Percentiles rank a stretch among this genome's conserved stretches.
Conservation (phyloP, 805 yeast genomes). For the Kodamaea jinghongensis region DNA sequence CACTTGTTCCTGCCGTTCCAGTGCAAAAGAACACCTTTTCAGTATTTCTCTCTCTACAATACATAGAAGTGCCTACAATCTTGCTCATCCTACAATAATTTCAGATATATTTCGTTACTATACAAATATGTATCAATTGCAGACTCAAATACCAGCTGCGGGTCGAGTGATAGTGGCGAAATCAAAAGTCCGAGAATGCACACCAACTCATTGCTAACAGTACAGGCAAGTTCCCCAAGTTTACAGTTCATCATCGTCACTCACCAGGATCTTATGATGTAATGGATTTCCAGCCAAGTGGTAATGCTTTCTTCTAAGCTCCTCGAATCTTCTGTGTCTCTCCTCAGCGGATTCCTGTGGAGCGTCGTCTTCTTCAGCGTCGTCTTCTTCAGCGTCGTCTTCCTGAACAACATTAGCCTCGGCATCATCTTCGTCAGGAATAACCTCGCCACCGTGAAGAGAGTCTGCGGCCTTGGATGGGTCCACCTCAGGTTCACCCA, state of each 20-base stretch:
- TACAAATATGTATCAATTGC: too few species aligned
- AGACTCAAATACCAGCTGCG: too few species aligned
- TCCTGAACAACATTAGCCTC: slow-evolving; percentile 31
- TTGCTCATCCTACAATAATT: too few species aligned
- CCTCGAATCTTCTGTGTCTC: slow-evolving; percentile 68
- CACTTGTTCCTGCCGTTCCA: too few species aligned
- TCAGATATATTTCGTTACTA: too few species aligned
- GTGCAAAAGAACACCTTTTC: too few species aligned
- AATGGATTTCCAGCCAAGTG: slow-evolving; percentile 54
- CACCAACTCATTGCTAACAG: too few species aligned
- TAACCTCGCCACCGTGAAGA: slow-evolving; percentile 42
- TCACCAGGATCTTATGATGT: slow-evolving; percentile 25
- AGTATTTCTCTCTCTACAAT: too few species aligned
- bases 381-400: slow-evolving; percentile 32
- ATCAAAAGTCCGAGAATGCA: too few species aligned
- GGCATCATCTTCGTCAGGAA: slow-evolving; percentile 28
- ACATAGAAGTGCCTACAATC: too few species aligned
- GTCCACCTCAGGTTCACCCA: slow-evolving; percentile 56
- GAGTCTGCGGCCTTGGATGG: slow-evolving; percentile 24
- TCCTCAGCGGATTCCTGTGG: slow-evolving; percentile 50
- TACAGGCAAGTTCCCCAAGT: too few species aligned
- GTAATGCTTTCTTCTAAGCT: slow-evolving; percentile 77
- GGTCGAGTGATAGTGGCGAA: too few species aligned
- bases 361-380: slow-evolving; percentile 38
- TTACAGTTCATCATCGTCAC: slow-evolving; percentile 24